These are phyloP conservation scores for Cicer cuneatum DNA, from an alignment of 306 rosid species.

Conservation along the genomic window DNA sequence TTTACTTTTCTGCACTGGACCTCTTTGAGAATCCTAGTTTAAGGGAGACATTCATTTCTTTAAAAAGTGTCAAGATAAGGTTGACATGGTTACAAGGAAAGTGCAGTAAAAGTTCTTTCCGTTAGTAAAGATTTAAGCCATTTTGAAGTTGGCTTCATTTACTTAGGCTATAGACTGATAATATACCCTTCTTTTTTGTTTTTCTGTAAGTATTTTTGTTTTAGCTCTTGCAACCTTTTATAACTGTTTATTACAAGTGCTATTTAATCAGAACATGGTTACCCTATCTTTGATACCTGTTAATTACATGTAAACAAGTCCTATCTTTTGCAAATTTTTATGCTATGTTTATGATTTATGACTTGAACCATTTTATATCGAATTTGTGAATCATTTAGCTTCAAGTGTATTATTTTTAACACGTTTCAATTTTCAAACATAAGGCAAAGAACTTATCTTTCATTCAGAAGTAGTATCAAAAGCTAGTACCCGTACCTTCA, in stretches of 20 bases:
- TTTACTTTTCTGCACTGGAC: constrained; percentile 76
- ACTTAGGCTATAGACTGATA: constrained; percentile 5
- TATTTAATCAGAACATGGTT: constrained; percentile 25
- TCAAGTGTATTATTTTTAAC: background rate
- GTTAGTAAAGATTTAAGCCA: constrained; percentile 46
- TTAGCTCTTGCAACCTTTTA: background rate
- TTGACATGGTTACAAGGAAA: constrained; percentile 75
- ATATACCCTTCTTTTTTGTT: constrained; percentile 29
- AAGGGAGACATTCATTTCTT: constrained; percentile 75
- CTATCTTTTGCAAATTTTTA: background rate
- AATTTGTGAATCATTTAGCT: constrained; percentile 1
- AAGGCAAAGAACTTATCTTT: background rate
- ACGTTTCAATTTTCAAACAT: background rate
- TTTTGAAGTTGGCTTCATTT: constrained; percentile 31
- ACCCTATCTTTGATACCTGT: constrained; percentile 2
- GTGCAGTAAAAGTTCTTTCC: constrained; percentile 48
- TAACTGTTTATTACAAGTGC: constrained; percentile 11
- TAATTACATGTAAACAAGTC: constrained; percentile 4
- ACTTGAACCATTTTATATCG: background rate
- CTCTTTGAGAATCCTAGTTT: constrained; percentile 73
- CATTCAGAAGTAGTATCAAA: background rate
- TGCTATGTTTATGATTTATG: background rate
- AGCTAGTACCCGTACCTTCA: background rate
- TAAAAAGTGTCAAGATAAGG: constrained; percentile 60
- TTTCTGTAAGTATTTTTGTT: constrained; percentile 37